Percentiles rank a stretch among this genome's conserved stretches.
Conservation (phyloP, 805 yeast species). For the Hanseniaspora thailandica region DNA sequence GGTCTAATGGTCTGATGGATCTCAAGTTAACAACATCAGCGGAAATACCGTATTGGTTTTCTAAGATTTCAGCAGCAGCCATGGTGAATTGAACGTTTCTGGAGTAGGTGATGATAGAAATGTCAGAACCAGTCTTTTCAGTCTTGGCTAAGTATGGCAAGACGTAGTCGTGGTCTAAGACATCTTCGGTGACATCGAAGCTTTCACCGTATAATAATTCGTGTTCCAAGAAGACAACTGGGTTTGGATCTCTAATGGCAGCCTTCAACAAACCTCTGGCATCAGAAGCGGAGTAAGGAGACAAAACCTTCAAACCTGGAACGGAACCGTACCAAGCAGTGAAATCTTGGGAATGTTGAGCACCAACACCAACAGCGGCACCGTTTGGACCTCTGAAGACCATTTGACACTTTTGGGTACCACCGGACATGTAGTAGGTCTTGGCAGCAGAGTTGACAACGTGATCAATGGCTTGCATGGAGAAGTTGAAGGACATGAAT, state of each 20-base stretch:
- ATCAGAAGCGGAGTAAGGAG: constrained; percentile 93
- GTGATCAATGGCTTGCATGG: constrained; percentile 99
- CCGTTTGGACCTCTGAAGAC: constrained; percentile 99
- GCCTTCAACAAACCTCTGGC: constrained; percentile 92
- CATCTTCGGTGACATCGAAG: constrained; percentile 83
- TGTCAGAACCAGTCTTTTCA: constrained; percentile 85
- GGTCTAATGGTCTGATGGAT: constrained; percentile 92
- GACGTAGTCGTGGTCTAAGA: constrained; percentile 73
- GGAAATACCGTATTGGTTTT: constrained; percentile 72
- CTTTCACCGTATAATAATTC: constrained; percentile 89
- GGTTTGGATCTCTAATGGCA: constrained; percentile 97
- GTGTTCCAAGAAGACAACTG: constrained; percentile 89
- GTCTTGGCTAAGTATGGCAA: constrained; percentile 90
- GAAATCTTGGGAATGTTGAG: constrained; percentile 97
- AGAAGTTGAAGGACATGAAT: constrained; percentile 98
- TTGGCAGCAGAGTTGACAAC: constrained; percentile 97
- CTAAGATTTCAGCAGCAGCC: constrained; percentile 79
- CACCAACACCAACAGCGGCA: constrained; percentile 99
- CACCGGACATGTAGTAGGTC: constrained; percentile 98
- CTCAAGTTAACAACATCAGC: constrained; percentile 94
- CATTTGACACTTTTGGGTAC: constrained; percentile 92
- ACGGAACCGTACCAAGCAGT: constrained; percentile 96
- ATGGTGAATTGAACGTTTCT: constrained; percentile 79
- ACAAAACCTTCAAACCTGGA: constrained; percentile 93
- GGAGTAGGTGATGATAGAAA: constrained; percentile 81